These are phyloP conservation scores for Pleurotus tuoliensis DNA, from an alignment of 768 basidiomycete species.

Conservation along the genomic window DNA sequence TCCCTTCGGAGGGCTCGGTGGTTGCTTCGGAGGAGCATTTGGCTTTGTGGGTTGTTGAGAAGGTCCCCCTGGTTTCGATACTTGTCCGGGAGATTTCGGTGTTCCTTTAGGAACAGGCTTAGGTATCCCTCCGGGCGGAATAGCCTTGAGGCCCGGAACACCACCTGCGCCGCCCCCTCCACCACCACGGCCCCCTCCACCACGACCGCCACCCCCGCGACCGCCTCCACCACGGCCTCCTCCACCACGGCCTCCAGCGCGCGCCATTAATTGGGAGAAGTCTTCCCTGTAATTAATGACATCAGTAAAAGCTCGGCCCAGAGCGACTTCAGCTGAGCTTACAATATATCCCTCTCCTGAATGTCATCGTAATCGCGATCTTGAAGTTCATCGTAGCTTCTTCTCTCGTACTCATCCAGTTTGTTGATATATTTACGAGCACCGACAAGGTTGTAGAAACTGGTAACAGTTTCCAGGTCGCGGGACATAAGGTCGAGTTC, in stretches of 20 bases:
- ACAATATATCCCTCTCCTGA: neutral
- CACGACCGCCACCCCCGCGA: neutral
- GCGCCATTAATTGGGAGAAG: neutral
- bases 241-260: neutral
- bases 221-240: too few species aligned
- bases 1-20: neutral
- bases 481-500: neutral
- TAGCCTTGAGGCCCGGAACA: neutral
- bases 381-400: neutral
- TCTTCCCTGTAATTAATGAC: neutral
- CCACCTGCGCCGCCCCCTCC: too few species aligned
- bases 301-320: neutral
- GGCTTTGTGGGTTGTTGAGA: neutral
- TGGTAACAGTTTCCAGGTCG: neutral
- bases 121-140: neutral
- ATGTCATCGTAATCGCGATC: neutral
- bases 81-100: neutral
- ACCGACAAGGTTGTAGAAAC: neutral
- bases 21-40: neutral
- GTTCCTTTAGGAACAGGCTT: neutral
- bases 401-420: neutral
- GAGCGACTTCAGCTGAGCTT: neutral
- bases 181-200: too few species aligned
- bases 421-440: neutral
- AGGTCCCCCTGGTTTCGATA: neutral